Conservation (phyloP, 192 early-diverging fungal genomes). For the Pilaira anomala region DNA sequence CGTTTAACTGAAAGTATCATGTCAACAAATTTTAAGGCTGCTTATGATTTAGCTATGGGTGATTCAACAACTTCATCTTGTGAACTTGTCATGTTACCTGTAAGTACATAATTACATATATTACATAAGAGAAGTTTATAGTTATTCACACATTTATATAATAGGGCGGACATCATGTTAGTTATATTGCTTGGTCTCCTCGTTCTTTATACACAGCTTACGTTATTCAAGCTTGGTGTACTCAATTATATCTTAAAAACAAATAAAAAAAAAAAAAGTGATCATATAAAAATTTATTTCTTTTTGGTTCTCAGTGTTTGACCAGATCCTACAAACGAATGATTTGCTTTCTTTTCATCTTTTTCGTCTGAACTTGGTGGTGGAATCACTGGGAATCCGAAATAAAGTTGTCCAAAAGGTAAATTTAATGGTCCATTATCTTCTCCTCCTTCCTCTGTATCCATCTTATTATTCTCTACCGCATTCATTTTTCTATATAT, state of each 20-base stretch:
- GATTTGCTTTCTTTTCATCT: constrained; percentile 3
- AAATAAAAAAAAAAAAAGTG: constrained; percentile 7
- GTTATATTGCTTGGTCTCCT: constrained; percentile 12
- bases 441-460: background rate
- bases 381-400: constrained; percentile 81
- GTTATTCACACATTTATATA: background rate
- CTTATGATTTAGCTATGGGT: background rate
- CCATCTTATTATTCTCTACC: background rate
- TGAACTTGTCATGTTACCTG: background rate
- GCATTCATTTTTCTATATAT: background rate
- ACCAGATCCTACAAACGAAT: constrained; percentile 10
- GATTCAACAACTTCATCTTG: background rate
- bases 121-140: too few relatives aligned
- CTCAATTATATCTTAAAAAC: background rate
- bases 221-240: constrained; percentile 15
- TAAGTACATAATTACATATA: background rate
- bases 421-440: constrained; percentile 67
- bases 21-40: constrained; percentile 11
- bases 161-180: constrained; percentile 2
- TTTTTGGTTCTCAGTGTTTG: constrained; percentile 26
- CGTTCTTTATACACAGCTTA: background rate
- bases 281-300: constrained; percentile 14
- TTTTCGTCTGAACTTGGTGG: constrained; percentile 50
- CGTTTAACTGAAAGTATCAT: background rate
- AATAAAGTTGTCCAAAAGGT: constrained; percentile 85